Conservation (phyloP, 139 green algal species). For the Chlorella sorokiniana region DNA sequence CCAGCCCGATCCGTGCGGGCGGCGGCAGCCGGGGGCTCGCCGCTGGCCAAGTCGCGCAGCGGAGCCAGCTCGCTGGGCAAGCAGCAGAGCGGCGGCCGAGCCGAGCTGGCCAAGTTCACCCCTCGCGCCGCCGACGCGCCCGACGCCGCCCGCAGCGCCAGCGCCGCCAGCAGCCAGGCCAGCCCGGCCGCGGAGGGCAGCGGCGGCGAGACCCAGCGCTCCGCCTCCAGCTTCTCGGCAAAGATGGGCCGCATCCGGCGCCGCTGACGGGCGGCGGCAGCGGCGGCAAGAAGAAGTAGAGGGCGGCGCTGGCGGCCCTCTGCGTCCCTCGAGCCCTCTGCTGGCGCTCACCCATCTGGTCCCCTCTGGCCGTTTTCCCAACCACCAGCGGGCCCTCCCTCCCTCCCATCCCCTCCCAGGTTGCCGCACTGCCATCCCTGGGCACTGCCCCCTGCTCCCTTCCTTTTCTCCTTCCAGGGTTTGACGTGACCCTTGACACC, state of each 20-base stretch:
- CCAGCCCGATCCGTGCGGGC: constrained; percentile 2
- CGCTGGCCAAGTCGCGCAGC: neutral
- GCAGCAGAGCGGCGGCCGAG: neutral
- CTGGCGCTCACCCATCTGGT: no score
- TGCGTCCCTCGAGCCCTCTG: no score
- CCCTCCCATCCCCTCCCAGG: no score
- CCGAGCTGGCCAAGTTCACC: neutral
- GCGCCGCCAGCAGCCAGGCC: neutral
- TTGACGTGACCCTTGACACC: no score
- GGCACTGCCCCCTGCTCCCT: no score
- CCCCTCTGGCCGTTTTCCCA: no score
- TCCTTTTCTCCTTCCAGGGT: no score
- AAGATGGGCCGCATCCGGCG: neutral
- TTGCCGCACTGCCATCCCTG: no score
- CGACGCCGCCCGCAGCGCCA: neutral
- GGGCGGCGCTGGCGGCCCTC: no score
- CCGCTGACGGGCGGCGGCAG: constrained; percentile 1
- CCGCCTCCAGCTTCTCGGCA: neutral
- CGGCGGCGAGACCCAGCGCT: neutral
- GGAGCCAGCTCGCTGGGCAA: constrained; percentile 14
- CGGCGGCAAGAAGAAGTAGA: neutral
- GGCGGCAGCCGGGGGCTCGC: neutral
- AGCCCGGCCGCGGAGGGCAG: neutral
- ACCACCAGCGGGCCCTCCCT: no score
- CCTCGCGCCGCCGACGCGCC: neutral